These are phyloP conservation scores for Lachnellula subtilissima DNA, from an alignment of 2,329 filamentous ascomycete species.

Conservation along the genomic window DNA sequence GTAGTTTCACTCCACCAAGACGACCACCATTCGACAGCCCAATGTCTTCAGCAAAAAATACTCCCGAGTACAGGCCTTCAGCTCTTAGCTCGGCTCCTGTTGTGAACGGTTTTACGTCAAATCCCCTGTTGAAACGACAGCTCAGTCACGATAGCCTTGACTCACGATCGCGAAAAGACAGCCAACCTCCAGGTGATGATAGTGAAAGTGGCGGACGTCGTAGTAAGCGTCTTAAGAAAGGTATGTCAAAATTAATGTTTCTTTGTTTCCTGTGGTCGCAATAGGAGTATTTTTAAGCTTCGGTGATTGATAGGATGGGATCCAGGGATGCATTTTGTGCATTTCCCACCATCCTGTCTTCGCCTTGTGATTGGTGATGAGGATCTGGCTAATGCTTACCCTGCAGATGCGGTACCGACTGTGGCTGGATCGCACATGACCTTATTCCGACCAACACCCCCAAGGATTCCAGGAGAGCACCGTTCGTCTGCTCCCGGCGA, in stretches of 20 bases:
- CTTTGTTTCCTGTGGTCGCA: not conserved
- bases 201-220: slow-evolving; percentile 66
- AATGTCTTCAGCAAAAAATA: slow-evolving; percentile 57
- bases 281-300: slow-evolving; percentile 2
- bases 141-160: slow-evolving; percentile 53
- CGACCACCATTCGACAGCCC: slow-evolving; percentile 58
- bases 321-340: slow-evolving; percentile 20
- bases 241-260: slow-evolving; percentile 40
- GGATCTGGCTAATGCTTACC: slow-evolving; percentile 34
- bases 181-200: slow-evolving; percentile 36
- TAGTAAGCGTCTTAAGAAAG: slow-evolving; percentile 90
- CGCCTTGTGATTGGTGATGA: slow-evolving; percentile 22
- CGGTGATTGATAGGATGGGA: slow-evolving; percentile 2
- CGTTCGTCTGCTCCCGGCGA: slow-evolving; percentile 42
- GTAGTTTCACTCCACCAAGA: slow-evolving; percentile 48
- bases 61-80: slow-evolving; percentile 58
- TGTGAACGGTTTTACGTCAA: slow-evolving; percentile 45
- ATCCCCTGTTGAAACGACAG: slow-evolving; percentile 67
- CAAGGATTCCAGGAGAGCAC: slow-evolving; percentile 53
- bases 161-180: slow-evolving; percentile 27
- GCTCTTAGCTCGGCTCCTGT: slow-evolving; percentile 46
- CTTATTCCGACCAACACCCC: slow-evolving; percentile 77
- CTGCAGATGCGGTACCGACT: slow-evolving; percentile 63
- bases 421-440: slow-evolving; percentile 98
- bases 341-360: slow-evolving; percentile 7